phyloP scores from a whole-genome alignment of 768 basidiomycete species.

The Pisolithus albus region DNA sequence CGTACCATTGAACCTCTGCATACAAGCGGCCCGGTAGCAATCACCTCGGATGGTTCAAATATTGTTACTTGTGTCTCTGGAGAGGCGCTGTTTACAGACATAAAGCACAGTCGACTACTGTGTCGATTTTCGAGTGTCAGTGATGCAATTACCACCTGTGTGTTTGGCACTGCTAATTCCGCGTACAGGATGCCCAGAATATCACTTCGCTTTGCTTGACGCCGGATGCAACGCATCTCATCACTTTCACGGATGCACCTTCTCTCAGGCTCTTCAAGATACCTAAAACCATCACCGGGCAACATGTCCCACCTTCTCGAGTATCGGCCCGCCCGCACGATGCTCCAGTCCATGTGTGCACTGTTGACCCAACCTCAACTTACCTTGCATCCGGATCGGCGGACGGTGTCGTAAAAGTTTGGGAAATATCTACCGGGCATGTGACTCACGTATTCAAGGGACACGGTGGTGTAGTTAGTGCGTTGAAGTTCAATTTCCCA shows the following conservation, averaged over 20 bases:
- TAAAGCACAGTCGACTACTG: constrained; percentile 65
- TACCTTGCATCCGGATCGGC: constrained; percentile 94
- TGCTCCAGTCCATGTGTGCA: constrained; percentile 88
- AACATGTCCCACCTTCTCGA: constrained; percentile 61
- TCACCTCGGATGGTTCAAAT: constrained; percentile 69
- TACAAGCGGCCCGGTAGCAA: constrained; percentile 80
- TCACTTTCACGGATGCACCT: constrained; percentile 76
- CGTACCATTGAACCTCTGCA: constrained; percentile 74
- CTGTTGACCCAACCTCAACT: constrained; percentile 75
- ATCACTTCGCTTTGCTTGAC: constrained; percentile 82
- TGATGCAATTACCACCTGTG: constrained; percentile 11
- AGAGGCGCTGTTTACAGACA: constrained; percentile 75
- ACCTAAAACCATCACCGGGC: constrained; percentile 42
- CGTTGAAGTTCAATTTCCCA: constrained; percentile 78
- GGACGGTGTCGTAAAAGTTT: constrained; percentile 95
- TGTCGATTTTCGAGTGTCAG: constrained; percentile 81
- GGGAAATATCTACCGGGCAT: constrained; percentile 83
- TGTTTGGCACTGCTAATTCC: background rate
- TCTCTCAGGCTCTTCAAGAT: constrained; percentile 81
- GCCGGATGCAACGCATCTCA: constrained; percentile 63
- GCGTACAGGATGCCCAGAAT: constrained; percentile 70
- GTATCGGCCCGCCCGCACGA: constrained; percentile 82
- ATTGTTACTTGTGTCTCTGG: constrained; percentile 86
- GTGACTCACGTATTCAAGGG: constrained; percentile 94
- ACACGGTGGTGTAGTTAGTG: constrained; percentile 95